Base-by-base conservation (phyloP, 2,329 filamentous ascomycete genomes). In the Onygena corvina region DNA sequence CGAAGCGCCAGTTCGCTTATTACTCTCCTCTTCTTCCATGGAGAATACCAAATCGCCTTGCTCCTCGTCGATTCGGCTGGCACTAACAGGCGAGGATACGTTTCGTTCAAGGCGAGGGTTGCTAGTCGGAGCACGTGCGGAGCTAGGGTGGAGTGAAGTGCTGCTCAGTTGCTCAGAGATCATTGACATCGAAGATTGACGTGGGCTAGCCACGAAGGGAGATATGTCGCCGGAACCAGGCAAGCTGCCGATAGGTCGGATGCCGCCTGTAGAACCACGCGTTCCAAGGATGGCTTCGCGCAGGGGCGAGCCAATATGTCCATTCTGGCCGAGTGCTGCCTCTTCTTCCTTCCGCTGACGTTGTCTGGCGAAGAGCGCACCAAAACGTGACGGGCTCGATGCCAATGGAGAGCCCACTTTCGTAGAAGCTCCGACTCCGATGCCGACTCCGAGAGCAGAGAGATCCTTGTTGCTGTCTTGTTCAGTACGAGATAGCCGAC, bases 291-390 rank as follows among this genome's bases (percentile, higher is more conserved):
- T 74, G 2, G 77, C 78, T 59, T 81, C 80, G 46, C 80, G 77
- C 0, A 83, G 71, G 7, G 80, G 80, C 2, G 80, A 83, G 31
- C 80, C 80, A 38, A 83, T 74, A 58, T 80, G 77, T 38, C 77
- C 76, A 23, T 42, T 42, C 14, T 42, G 36, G 4, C 21, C 20
- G 48, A 79, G 73, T 1, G 72, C 72, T 14, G 71, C 71, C 51
- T 74, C 72, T 51, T 73, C 69, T 50, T 77, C 73, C 46, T 74
- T 73, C 53, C 67, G 71, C 56, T 68, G 73, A 52, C 69, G 67
- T 59, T 68, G 72, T 53, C 70, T 73, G 53, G 74, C 74, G 67
- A 75, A 83, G 56, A 75, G 68, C 45, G 73, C 75, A 55, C 74
- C 74, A 61, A 81, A 84, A 5, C 80, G 72, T 18, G 78, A 81